A percentile compares a stretch with the other conserved stretches of the same genome.
Evolutionary conservation across 2,329 filamentous ascomycete species (phyloP).

Genomic region (Didymella glomerata): DNA sequence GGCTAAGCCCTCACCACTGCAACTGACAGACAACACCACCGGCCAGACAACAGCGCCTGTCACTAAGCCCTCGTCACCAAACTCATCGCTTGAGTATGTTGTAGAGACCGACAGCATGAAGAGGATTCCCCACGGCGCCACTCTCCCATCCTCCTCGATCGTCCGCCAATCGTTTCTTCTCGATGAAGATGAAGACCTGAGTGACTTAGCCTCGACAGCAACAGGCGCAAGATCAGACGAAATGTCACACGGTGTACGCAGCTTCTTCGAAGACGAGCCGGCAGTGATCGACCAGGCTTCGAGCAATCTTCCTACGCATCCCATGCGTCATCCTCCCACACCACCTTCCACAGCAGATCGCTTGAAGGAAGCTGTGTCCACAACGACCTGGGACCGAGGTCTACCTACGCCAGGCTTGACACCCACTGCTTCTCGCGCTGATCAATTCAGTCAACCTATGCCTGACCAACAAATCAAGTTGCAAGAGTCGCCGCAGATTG

Average conservation of each 20-base stretch:
- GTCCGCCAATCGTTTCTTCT: conserved; percentile 58
- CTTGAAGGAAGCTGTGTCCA: conserved; percentile 34
- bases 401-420: conserved; percentile 51
- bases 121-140: conserved; percentile 56
- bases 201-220: conserved; percentile 62
- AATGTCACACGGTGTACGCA: conserved; percentile 53
- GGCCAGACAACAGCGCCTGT: conserved; percentile 26
- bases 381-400: conserved; percentile 47
- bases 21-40: conserved; percentile 29
- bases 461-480: conserved; percentile 32
- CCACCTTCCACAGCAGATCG: conserved; percentile 54
- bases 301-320: conserved; percentile 41
- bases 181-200: conserved; percentile 63
- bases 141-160: conserved; percentile 48
- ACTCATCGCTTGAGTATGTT: conserved; percentile 61
- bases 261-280: conserved; percentile 61
- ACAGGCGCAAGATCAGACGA: conserved; percentile 57
- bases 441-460: conserved; percentile 35
- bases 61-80: conserved; percentile 48
- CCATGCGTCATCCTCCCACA: conserved; percentile 53
- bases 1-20: conserved; percentile 49
- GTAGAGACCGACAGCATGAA: conserved; percentile 62
- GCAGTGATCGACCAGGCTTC: conserved; percentile 45
- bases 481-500: conserved; percentile 35
- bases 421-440: conserved; percentile 40